Percentiles rank a stretch among this genome's conserved stretches.
Evolutionary conservation across 1,139 yeast genomes (phyloP).

Genomic region (Yamadazyma dendronema): DNA sequence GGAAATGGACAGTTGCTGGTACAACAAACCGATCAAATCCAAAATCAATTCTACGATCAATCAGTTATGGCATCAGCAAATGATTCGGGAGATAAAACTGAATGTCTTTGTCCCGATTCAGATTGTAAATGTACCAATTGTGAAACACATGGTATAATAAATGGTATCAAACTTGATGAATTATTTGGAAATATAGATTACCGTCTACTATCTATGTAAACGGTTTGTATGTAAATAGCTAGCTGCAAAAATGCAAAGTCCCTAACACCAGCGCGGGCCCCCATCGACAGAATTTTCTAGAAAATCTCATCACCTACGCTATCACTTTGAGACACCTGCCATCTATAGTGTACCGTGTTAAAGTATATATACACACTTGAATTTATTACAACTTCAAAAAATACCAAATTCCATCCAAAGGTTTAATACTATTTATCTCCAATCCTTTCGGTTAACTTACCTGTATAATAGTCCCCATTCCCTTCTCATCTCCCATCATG

Average conservation of each 20-base stretch:
- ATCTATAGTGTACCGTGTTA: too few relatives aligned
- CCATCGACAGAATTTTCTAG: constrained; percentile 8
- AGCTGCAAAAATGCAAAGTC: too few relatives aligned
- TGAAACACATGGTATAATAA: constrained; percentile 52
- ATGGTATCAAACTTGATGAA: constrained; percentile 49
- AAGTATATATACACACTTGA: not conserved
- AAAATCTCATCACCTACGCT: constrained; percentile 1
- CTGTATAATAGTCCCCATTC: not conserved
- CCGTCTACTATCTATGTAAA: constrained; percentile 5
- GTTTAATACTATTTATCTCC: too few relatives aligned
- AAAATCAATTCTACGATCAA: not conserved
- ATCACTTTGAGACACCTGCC: not conserved
- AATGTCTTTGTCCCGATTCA: constrained; percentile 45
- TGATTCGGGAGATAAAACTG: constrained; percentile 1
- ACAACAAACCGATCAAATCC: constrained; percentile 1
- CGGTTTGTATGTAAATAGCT: too few relatives aligned
- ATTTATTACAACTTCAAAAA: too few relatives aligned
- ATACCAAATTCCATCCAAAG: too few relatives aligned
- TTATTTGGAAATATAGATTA: constrained; percentile 16
- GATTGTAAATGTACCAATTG: constrained; percentile 53
- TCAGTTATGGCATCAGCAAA: not conserved
- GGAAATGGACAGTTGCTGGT: not conserved
- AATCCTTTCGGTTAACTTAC: too few relatives aligned
- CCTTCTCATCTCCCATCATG: not conserved
- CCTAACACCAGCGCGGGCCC: not conserved